Evolutionary conservation across 2,329 filamentous ascomycete genomes (phyloP).

Genomic region (Colletotrichum noveboracense): DNA sequence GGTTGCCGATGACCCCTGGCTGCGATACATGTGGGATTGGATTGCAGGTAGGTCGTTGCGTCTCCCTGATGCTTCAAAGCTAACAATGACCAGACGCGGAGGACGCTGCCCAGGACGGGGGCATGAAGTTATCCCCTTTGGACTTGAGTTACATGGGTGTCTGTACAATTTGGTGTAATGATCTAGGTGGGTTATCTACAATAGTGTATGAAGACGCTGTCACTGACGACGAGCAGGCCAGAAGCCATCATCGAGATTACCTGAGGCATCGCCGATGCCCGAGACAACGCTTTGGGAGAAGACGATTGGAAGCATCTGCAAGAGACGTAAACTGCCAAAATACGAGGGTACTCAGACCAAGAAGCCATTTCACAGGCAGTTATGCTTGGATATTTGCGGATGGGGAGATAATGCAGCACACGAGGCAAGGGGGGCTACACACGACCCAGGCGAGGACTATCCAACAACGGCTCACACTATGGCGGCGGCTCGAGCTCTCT

Average conservation of each 20-base stretch:
- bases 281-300: slow-evolving; percentile 63
- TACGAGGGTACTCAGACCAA: slow-evolving; percentile 69
- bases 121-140: slow-evolving; percentile 72
- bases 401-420: slow-evolving; percentile 64
- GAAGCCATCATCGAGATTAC: slow-evolving; percentile 52
- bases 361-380: slow-evolving; percentile 72
- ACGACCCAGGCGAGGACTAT: slow-evolving; percentile 51
- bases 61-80: background rate
- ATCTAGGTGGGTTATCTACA: slow-evolving; percentile 59
- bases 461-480: slow-evolving; percentile 70
- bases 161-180: slow-evolving; percentile 72
- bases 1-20: slow-evolving; percentile 74
- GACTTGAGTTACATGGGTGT: slow-evolving; percentile 82
- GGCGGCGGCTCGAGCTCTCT: slow-evolving; percentile 77
- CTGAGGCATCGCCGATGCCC: slow-evolving; percentile 48
- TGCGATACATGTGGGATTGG: slow-evolving; percentile 82
- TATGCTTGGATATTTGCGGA: slow-evolving; percentile 77
- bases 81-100: slow-evolving; percentile 58
- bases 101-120: slow-evolving; percentile 66
- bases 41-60: slow-evolving; percentile 61
- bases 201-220: background rate
- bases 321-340: slow-evolving; percentile 63
- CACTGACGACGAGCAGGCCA: slow-evolving; percentile 42
- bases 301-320: slow-evolving; percentile 68
- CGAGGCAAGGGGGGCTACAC: slow-evolving; percentile 21